These are phyloP conservation scores for Pyrus bretschneideri DNA, from an alignment of 306 rosid species.

Conservation along the genomic window DNA sequence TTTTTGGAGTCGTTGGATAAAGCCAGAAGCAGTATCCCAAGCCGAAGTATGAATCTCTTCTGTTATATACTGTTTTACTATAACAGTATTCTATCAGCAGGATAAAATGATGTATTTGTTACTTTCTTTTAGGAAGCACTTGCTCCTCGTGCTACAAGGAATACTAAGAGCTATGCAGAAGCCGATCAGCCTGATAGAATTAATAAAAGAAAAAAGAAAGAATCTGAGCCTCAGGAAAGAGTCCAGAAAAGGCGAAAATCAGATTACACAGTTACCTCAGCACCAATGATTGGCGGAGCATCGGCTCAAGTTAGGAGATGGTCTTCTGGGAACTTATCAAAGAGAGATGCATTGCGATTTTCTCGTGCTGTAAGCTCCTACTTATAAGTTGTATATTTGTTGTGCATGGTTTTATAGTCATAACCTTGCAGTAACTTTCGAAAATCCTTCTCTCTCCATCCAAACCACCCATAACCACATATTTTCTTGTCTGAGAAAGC, in stretches of 20 bases:
- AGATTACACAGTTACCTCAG: constrained; percentile 58
- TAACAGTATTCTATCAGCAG: neutral
- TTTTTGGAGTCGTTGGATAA: constrained; percentile 99
- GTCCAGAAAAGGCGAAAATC: constrained; percentile 73
- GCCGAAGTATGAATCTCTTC: constrained; percentile 67
- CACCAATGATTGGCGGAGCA: constrained; percentile 88
- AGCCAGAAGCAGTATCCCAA: constrained; percentile 73
- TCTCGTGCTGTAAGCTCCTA: constrained; percentile 71
- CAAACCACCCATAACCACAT: neutral
- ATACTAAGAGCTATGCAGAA: constrained; percentile 88
- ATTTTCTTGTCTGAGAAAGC: neutral
- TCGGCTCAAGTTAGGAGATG: constrained; percentile 84
- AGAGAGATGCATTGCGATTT: constrained; percentile 82
- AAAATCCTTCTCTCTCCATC: neutral
- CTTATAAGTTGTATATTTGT: neutral
- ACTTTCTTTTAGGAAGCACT: constrained; percentile 57
- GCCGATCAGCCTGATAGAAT: constrained; percentile 64
- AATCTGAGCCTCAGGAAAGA: constrained; percentile 70
- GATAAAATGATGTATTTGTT: neutral
- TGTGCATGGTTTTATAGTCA: neutral
- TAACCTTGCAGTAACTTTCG: neutral
- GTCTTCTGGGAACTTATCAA: constrained; percentile 88
- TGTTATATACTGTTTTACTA: neutral
- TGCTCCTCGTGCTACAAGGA: constrained; percentile 93
- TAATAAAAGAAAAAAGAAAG: constrained; percentile 88